A percentile compares a stretch with the other conserved stretches of the same genome.
These are phyloP conservation scores for Xylaria venustula DNA, from an alignment of 495 filamentous ascomycete species.

Conservation along the genomic window DNA sequence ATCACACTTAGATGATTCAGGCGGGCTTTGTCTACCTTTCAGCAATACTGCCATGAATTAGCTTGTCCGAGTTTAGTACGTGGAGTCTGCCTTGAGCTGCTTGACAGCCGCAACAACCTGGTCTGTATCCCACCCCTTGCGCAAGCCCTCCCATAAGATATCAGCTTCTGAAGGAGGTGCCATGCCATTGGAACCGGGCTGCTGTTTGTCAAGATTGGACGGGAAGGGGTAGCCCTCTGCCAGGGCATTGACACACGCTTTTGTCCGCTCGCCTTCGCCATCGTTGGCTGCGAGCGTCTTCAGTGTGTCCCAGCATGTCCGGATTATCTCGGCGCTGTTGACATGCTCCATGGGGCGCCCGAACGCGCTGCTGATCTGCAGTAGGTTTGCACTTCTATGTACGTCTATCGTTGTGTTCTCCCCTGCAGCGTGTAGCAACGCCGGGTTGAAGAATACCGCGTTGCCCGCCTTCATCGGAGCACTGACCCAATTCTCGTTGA, in stretches of 20 bases:
- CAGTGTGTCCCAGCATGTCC: constrained; percentile 41
- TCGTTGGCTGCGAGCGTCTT: constrained; percentile 25
- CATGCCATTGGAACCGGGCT: constrained; percentile 51
- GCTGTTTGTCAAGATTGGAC: constrained; percentile 52
- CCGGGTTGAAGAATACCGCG: constrained; percentile 57
- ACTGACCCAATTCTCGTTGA: constrained; percentile 45
- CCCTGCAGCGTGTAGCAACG: constrained; percentile 57
- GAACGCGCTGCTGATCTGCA: constrained; percentile 56
- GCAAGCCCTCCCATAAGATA: constrained; percentile 43
- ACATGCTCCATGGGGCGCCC: constrained; percentile 60
- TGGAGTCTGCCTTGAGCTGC: constrained; percentile 36
- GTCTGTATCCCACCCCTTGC: constrained; percentile 34
- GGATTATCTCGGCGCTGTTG: constrained; percentile 45
- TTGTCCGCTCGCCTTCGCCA: constrained; percentile 28
- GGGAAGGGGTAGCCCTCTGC: constrained; percentile 59
- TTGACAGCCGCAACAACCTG: constrained; percentile 37
- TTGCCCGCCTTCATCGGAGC: constrained; percentile 49
- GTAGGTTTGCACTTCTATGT: constrained; percentile 49
- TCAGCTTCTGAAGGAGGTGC: constrained; percentile 56
- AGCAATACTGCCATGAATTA: too few species aligned
- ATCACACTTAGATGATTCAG: not conserved
- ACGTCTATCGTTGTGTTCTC: constrained; percentile 47
- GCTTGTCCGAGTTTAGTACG: too few species aligned
- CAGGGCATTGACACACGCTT: constrained; percentile 35
- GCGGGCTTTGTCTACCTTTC: not conserved